Percentiles rank a stretch among this genome's conserved stretches.
Evolutionary conservation across 1,139 yeast genomes (phyloP).

Genomic region (Kodamaea plutei): DNA sequence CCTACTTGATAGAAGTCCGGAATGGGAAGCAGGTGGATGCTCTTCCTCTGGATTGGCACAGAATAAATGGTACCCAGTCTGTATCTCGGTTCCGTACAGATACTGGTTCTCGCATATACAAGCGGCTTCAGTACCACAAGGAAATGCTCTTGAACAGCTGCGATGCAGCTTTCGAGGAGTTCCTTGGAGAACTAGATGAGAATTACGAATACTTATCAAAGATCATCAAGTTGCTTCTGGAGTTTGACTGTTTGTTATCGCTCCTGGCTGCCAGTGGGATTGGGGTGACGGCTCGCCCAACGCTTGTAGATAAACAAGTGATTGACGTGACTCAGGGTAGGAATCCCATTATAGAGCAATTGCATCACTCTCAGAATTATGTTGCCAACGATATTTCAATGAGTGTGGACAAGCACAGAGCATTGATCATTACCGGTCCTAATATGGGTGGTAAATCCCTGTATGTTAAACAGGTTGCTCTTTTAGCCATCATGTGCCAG

Average conservation of each 20-base stretch:
- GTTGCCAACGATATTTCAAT: slow-evolving; percentile 69
- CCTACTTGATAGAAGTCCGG: slow-evolving; percentile 71
- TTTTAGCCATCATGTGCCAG: slow-evolving; percentile 51
- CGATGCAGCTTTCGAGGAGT: slow-evolving; percentile 53
- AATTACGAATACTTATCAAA: slow-evolving; percentile 49
- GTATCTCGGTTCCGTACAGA: slow-evolving; percentile 76
- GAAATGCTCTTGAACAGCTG: slow-evolving; percentile 56
- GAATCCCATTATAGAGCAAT: slow-evolving; percentile 75
- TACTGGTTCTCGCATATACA: slow-evolving; percentile 44
- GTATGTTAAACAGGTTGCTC: slow-evolving; percentile 60
- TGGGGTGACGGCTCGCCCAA: slow-evolving; percentile 49
- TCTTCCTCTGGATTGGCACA: slow-evolving; percentile 72
- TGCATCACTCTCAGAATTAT: slow-evolving; percentile 38
- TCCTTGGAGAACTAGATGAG: slow-evolving; percentile 40
- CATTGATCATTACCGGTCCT: slow-evolving; percentile 67
- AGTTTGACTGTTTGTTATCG: slow-evolving; percentile 72
- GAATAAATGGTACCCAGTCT: slow-evolving; percentile 66
- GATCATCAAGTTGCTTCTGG: slow-evolving; percentile 51
- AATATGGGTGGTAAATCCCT: slow-evolving; percentile 81
- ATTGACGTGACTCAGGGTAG: slow-evolving; percentile 58
- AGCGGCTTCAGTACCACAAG: slow-evolving; percentile 54
- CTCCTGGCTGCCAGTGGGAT: slow-evolving; percentile 56
- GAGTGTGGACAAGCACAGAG: slow-evolving; percentile 35
- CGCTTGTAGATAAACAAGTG: slow-evolving; percentile 45
- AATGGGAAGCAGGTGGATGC: slow-evolving; percentile 49